These are phyloP conservation scores for Ophiostoma novo-ulmi DNA, from an alignment of 2,329 filamentous ascomycete genomes.

Conservation along the genomic window DNA sequence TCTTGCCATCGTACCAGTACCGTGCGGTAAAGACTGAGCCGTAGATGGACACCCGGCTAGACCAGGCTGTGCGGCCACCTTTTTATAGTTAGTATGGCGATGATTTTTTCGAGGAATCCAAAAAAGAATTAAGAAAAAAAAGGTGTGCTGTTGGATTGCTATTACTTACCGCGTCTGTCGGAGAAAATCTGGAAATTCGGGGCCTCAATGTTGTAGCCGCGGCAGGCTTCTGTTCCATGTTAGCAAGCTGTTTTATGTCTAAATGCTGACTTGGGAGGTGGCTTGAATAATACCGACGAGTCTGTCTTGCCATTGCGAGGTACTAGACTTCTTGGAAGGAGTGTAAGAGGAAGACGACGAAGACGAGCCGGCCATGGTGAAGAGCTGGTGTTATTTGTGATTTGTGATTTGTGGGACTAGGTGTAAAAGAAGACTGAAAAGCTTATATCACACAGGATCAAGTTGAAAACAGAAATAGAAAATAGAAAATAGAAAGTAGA, in stretches of 20 bases:
- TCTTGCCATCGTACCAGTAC: slow-evolving; percentile 88
- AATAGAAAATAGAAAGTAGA: neutral
- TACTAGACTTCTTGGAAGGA: slow-evolving; percentile 18
- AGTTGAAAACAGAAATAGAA: neutral
- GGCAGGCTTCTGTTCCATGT: slow-evolving; percentile 32
- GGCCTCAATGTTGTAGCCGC: slow-evolving; percentile 31
- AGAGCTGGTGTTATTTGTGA: neutral
- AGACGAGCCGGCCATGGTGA: slow-evolving; percentile 23
- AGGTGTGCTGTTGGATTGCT: neutral
- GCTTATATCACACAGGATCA: too few species aligned
- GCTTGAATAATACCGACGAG: slow-evolving; percentile 31
- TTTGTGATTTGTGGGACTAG: neutral
- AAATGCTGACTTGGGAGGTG: neutral
- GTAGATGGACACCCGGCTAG: slow-evolving; percentile 68
- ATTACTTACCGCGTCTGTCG: slow-evolving; percentile 34
- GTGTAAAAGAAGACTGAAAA: neutral
- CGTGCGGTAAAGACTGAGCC: slow-evolving; percentile 63
- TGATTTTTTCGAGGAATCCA: too few species aligned
- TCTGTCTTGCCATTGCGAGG: slow-evolving; percentile 34
- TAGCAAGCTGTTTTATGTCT: neutral
- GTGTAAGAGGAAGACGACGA: slow-evolving; percentile 20
- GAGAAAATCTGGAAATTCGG: slow-evolving; percentile 35
- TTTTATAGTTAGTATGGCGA: neutral
- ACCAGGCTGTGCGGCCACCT: slow-evolving; percentile 92
- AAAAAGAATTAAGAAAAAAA: neutral